Percentiles rank a stretch among this genome's conserved stretches.
phyloP scores from a whole-genome alignment of 306 rosid genomes.

The Rosa persica region DNA sequence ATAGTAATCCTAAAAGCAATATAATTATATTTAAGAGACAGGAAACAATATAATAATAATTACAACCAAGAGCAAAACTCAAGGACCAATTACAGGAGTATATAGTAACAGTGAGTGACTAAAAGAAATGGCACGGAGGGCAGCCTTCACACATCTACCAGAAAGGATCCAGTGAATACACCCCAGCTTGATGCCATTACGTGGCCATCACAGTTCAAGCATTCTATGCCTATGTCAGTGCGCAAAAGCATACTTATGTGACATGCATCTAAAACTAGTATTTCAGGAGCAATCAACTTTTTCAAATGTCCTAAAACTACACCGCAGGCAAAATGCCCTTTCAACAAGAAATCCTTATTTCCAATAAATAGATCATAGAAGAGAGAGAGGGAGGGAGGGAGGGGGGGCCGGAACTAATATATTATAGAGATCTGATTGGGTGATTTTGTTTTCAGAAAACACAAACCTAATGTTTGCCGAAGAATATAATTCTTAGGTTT shows the following conservation, averaged over 20 bases:
- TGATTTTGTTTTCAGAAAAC: neutral
- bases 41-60: constrained; percentile 27
- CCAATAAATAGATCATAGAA: neutral
- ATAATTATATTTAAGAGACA: constrained; percentile 39
- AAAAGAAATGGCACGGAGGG: constrained; percentile 1
- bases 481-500: neutral
- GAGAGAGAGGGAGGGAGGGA: neutral
- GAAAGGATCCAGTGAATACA: neutral
- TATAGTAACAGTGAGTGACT: neutral
- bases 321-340: neutral
- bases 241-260: neutral
- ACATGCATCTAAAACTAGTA: neutral
- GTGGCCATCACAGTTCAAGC: neutral
- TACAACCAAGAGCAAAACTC: constrained; percentile 12
- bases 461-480: no score
- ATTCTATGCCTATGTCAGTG: neutral
- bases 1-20: constrained; percentile 84
- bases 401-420: no score
- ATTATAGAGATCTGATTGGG: neutral
- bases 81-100: neutral
- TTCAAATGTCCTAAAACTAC: neutral
- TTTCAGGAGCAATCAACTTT: neutral
- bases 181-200: neutral
- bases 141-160: neutral
- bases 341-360: neutral